Base-by-base conservation (phyloP, 768 basidiomycete species). In the Kwoniella pini region DNA sequence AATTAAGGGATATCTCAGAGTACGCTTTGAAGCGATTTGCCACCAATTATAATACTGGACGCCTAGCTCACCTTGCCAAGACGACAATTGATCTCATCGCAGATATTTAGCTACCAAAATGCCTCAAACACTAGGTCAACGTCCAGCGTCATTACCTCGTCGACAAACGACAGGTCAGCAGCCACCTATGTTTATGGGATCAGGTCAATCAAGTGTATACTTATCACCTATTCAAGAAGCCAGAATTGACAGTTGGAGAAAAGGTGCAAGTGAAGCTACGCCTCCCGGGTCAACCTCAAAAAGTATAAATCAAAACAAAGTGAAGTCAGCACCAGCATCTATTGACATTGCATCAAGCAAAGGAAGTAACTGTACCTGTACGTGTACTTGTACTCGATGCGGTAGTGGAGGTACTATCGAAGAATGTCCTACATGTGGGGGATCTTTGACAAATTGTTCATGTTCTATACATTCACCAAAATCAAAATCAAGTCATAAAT, bases 141-240 rank as follows among this genome's bases (percentile, higher is more conserved):
- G 31, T 15, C 48, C 48, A 5, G 48, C 26, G 5, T 5, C 48
- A 0, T 13, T 17, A 19, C 48, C 48, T 0, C 48, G 48, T 31
- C 17, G 31, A n/a, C 27, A 50, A 17, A 50, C 48, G 15, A 50
- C 48, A 31, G 48, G 48, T 50, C 48, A 50, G 21, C 54, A 36
- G 10, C 52, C 39, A 11, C 52, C 36, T 13, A 39, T 42, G 5
- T 55, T 45, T 11, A 26, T 54, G 22, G 52, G 52, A 30, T 45
- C 54, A 26, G 42, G 54, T 27, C 54, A 55, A 36, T 57, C 56
- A 19, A 57, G 56, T 30, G 17, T 40, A 28, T 57, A 17, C 27
- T 45, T 57, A 7, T 57, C 56, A 3, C 56, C 56, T 4, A 38
- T 57, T n/a, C 56, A 57, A 36, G 56, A 57, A 49, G 56, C 56